Base-by-base conservation (phyloP, 73 alveolate genomes). In the Paramecium sexaurelia region DNA sequence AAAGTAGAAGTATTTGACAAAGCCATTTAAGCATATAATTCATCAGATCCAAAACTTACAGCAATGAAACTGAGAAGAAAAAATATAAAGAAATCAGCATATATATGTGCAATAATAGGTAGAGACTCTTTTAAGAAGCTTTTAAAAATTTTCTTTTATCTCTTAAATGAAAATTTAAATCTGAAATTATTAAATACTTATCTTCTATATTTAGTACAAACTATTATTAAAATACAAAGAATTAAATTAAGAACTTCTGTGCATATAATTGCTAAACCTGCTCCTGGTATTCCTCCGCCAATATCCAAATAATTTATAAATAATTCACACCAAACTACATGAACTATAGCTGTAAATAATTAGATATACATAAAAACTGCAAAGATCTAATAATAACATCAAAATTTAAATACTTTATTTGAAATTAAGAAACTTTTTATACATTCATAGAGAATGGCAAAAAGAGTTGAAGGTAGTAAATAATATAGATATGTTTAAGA, bases 21-120 rank as follows among this genome's bases (percentile, higher is more conserved):
- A 66, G 47, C 83, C 83, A 66, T 66, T 20, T 66, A 66, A 8
- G 83, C 83, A 66, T 66, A 13, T 2, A 66, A 19, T 66, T 66
- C 47, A 66, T 29, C 43, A 66, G 43, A 66, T 15, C 83, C 83
- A 26, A 66, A 66, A 11, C 47, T 19, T 11, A 66, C 20, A 29
- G 43, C 83, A 26, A 66, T 66, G 10, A 66, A 66, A 10, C 43
- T 66, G 1, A 22, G 26, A 8, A 22, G 43, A 66, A 66, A 66
- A 11, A 66, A 22, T 13, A 66, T 19, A 24, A 66, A 66, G n/a
- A 66, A 66, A 13, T 66, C 83, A 29, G 83, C 83, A 29, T 29
- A 20, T 13, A 66, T 66, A 32, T 20, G 43, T 66, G 43, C 43
- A 9, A 66, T 66, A 3, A 66, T 29, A 13, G 83, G 83, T 6